Percentiles rank a stretch among this genome's conserved stretches.
Conservation (phyloP, 2,329 filamentous ascomycete species). For the Pochonia chlamydosporia region DNA sequence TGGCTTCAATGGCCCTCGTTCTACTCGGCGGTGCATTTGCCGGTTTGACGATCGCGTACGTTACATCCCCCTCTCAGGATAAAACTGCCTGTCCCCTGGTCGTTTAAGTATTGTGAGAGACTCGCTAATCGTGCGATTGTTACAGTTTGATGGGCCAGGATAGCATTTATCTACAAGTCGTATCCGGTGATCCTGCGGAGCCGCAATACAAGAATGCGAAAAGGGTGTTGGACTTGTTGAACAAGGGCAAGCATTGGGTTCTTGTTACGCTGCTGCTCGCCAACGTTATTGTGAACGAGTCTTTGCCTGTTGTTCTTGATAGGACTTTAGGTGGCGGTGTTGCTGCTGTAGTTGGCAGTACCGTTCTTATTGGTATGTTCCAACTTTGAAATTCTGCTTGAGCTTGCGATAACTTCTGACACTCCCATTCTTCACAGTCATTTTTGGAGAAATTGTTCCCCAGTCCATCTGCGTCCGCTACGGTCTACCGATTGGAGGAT, state of each 20-base stretch:
- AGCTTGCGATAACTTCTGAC: slow-evolving; percentile 11
- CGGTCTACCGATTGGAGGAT: slow-evolving; percentile 89
- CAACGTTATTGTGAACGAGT: slow-evolving; percentile 98
- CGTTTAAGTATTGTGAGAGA: not conserved
- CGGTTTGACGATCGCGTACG: slow-evolving; percentile 81
- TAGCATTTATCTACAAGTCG: slow-evolving; percentile 94
- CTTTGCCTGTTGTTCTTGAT: slow-evolving; percentile 89
- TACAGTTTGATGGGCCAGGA: slow-evolving; percentile 64
- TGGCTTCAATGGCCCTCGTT: slow-evolving; percentile 74
- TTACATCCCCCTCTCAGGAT: slow-evolving; percentile 13
- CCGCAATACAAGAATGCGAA: slow-evolving; percentile 82
- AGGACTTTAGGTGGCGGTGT: slow-evolving; percentile 90
- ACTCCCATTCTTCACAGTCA: slow-evolving; percentile 55
- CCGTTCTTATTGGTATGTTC: slow-evolving; percentile 77
- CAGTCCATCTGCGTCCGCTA: slow-evolving; percentile 96
- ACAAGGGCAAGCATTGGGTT: slow-evolving; percentile 95
- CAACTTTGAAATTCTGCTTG: too few species aligned
- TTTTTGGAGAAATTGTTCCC: slow-evolving; percentile 94
- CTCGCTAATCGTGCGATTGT: slow-evolving; percentile 3
- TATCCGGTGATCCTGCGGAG: slow-evolving; percentile 77
- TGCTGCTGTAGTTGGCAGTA: slow-evolving; percentile 89
- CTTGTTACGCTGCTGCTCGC: slow-evolving; percentile 87
- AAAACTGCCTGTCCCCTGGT: not conserved
- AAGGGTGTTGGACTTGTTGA: slow-evolving; percentile 72
- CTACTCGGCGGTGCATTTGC: slow-evolving; percentile 89